Evolutionary conservation across 768 basidiomycete genomes (phyloP), one percentile per base, ranked within the genome.

Genomic region (Podaxis sp.): DNA sequence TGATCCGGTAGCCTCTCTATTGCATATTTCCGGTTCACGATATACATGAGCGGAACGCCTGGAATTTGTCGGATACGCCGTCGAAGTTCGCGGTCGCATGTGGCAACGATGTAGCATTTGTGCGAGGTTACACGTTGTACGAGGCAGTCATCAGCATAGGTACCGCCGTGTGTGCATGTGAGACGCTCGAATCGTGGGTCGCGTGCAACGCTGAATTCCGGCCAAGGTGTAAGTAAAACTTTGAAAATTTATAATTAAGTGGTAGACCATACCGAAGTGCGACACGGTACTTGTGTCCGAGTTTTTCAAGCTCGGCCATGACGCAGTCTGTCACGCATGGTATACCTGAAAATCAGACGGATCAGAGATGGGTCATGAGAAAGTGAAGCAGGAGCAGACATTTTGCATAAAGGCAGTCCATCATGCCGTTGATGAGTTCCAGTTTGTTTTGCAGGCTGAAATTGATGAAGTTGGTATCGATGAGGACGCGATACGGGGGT

Each of bases 401-500:
- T 80, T 99, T 99, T 12, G 97, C 97, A 75, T 93, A 97, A 15
- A 99, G 80, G 70, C 95, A 96, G 71, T 99, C 97, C 97, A 99
- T 99, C 97, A 99, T 98, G n/a, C 93, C 95, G 69, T 89, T 87
- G 22, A 98, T 82, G 59, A 99, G 83, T 74, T 99, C 97, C 66
- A 99, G 78, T 75, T 98, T 97, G 76, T 99, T 99, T 78, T 99
- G 97, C 54, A 99, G 82, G 67, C 90, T 93, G 74, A 99, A 96
- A 73, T 99, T 99, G 82, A 99, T 99, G 69, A 99, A 99, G 74
- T 99, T 99, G 72, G 97, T 99, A 76, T 99, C 97, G 64, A 99
- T 94, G 41, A 99, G 86, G 28, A 99, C 93, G 20, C 96, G 88
- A 73, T 99, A 99, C 2, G 97, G 97, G 0, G 97, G 97, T 0